A percentile compares a stretch with the other conserved stretches of the same genome.
Evolutionary conservation across 116 monocot genomes (phyloP).

Genomic region (Phalaenopsis hybrid): DNA sequence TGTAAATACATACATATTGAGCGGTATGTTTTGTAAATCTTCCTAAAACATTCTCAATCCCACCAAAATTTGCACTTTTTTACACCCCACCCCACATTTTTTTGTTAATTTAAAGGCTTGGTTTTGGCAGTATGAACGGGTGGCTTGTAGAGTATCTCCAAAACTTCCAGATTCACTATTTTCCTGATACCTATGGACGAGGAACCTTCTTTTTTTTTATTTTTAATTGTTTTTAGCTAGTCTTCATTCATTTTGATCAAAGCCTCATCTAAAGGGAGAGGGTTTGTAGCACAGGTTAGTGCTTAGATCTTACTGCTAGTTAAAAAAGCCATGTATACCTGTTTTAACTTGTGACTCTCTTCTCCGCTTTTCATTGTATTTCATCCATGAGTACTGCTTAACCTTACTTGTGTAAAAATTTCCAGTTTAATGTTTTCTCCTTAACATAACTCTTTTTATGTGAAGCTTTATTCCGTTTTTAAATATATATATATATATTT

Average conservation of each 20-base stretch:
- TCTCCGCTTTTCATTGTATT: neutral
- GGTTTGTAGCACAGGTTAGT: neutral
- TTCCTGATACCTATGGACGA: neutral
- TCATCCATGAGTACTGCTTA: neutral
- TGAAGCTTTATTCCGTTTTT: too few relatives aligned
- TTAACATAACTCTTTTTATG: neutral
- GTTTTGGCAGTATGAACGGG: slow-evolving; percentile 3
- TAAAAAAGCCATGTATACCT: neutral
- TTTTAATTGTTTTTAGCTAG: neutral
- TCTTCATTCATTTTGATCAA: neutral
- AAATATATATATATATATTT: too few relatives aligned
- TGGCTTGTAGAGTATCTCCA: neutral
- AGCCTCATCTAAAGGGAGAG: neutral
- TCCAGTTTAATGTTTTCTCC: neutral
- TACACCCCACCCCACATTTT: too few relatives aligned
- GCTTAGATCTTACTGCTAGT: neutral
- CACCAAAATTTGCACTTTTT: too few relatives aligned
- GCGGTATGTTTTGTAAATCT: too few relatives aligned
- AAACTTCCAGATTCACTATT: neutral
- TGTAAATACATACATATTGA: too few relatives aligned
- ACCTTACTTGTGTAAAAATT: neutral
- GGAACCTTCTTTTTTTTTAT: neutral
- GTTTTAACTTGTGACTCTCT: neutral
- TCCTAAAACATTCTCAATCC: too few relatives aligned
- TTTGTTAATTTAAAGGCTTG: neutral